Evolutionary conservation across 768 basidiomycete species (phyloP).

Genomic region (Tricholoma hemisulphureum): DNA sequence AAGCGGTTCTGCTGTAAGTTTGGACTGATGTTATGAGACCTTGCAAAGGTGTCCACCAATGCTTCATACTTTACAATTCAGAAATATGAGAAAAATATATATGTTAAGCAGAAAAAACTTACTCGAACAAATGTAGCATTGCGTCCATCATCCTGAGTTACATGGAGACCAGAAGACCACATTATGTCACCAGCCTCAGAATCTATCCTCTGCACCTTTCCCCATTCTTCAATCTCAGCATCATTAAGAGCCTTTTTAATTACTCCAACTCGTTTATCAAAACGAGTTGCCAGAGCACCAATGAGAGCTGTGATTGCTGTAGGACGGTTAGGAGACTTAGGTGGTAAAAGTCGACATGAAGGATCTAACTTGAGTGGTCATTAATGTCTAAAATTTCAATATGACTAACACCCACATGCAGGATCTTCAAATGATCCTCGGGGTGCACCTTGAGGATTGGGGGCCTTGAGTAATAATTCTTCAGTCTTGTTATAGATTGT

Average conservation of each 20-base stretch:
- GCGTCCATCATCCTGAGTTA: conserved; percentile 19
- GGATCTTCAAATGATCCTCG: neutral
- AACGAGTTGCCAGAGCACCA: conserved; percentile 18
- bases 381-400: neutral
- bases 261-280: no score
- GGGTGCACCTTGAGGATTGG: neutral
- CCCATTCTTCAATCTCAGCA: no score
- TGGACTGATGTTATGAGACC: no score
- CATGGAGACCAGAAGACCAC: no score
- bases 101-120: conserved; percentile 6
- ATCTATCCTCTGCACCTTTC: no score
- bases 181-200: no score
- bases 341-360: conserved; percentile 27
- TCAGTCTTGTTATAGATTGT: no score
- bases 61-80: no score
- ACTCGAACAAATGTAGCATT: conserved; percentile 38
- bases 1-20: no score
- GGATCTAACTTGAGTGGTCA: conserved; percentile 19
- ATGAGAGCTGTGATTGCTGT: conserved; percentile 13
- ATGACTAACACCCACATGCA: neutral
- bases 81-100: neutral
- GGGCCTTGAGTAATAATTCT: neutral
- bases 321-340: conserved; percentile 1
- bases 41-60: no score
- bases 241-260: no score